Base-by-base conservation (phyloP, 768 basidiomycete species). In the Lactifluus piperatus region DNA sequence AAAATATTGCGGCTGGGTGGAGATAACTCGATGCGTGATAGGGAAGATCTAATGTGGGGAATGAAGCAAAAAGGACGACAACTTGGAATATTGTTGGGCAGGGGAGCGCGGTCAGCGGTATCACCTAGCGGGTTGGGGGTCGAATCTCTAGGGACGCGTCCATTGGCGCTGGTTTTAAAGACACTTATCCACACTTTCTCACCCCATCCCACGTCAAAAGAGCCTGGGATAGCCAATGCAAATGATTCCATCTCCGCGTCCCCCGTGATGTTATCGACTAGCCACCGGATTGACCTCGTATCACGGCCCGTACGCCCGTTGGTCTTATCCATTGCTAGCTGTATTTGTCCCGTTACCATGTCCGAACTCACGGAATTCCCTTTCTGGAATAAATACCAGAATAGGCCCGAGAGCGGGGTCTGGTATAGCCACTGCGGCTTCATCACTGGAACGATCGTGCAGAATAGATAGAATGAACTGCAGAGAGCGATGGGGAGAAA, bases 361-460 rank as follows among this genome's bases (percentile, higher is more conserved):
- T 44, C 3, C 22, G 22, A 24, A 24, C 43, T 44, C 43, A 44
- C 22, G 22, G 11, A 2, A 8, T 43, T 49, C 20, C 58, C 22
- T 13, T 9, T 57, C 32, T 36, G 60, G 30, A 51, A 20, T 14
- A 64, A 18, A 46, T 27, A 53, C 48, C 52, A 64, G 30, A 62
- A 34, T 1, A 51, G 14, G 10, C 46, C 36, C 8, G 62, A 58
- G 36, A 55, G 20, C 20, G 57, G 53, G n/a, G 22, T 51, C 29
- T 55, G 56, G 45, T 57, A 62, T 4, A 60, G 56, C 10, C 56
- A 64, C 5, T 62, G 51, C 3, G 53, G 60, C 4, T 64, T 24
- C 8, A 49, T 6, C 18, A 51, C 18, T 13, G 48, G 52, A 7
- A n/a, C 16, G 27, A 62, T n/a, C 34, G 37, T 22, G 36, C 29